Percentiles rank a stretch among this genome's conserved stretches.
Conservation (phyloP, 2,329 filamentous ascomycete species). For the Calonectria pauciramosa region DNA sequence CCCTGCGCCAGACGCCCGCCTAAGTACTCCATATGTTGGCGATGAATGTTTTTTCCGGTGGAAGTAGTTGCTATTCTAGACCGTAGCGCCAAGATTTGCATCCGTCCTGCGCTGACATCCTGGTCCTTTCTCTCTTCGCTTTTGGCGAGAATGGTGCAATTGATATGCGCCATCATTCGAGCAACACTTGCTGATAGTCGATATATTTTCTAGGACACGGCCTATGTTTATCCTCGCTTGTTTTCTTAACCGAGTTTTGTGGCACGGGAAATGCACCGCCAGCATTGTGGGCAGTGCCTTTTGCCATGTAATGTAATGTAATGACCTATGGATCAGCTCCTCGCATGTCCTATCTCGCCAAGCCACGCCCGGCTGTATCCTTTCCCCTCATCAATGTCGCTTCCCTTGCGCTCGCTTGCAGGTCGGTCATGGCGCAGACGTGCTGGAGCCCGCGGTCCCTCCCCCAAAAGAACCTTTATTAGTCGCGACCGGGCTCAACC, state of each 20-base stretch:
- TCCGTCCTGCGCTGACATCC: not conserved
- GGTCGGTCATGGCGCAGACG: not conserved
- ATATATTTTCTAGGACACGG: not conserved
- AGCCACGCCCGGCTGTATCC: not conserved
- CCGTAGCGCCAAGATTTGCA: not conserved
- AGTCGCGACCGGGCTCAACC: not conserved
- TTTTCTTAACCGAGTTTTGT: not conserved
- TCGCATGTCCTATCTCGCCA: not conserved
- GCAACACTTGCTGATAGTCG: not conserved
- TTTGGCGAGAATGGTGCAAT: not conserved
- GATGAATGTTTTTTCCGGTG: not conserved
- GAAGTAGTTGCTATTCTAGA: not conserved
- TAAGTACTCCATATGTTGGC: not conserved
- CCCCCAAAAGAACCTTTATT: not conserved
- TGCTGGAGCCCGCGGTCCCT: not conserved
- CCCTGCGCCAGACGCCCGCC: not conserved
- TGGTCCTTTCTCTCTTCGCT: not conserved
- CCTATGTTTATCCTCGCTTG: not conserved
- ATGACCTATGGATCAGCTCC: not conserved
- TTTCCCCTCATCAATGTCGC: slow-evolving; percentile 1
- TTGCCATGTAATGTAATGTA: too few relatives aligned
- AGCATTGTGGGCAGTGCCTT: not conserved
- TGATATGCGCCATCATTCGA: not conserved
- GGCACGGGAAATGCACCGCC: not conserved
- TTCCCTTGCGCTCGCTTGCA: slow-evolving; percentile 8